A percentile compares a stretch with the other conserved stretches of the same genome.
These are phyloP conservation scores for Phoenix dactylifera DNA, from an alignment of 176 grass and related monocot species.

Conservation along the genomic window DNA sequence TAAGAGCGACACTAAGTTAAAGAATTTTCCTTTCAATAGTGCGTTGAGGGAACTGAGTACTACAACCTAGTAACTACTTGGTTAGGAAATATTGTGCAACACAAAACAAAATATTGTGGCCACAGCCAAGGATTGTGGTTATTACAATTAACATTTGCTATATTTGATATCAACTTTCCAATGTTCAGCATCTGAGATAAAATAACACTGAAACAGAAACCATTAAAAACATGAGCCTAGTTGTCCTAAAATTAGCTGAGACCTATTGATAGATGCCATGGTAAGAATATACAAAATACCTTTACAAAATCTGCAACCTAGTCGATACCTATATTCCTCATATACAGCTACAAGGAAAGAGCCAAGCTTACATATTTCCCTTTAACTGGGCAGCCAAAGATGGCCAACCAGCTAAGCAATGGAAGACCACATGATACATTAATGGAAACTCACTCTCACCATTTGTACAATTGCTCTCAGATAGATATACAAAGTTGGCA, in stretches of 20 bases:
- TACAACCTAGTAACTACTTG: too few species aligned
- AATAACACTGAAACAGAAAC: neutral
- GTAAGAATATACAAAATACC: constrained; percentile 51
- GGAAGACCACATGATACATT: constrained; percentile 24
- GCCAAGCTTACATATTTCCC: constrained; percentile 11
- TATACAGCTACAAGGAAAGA: constrained; percentile 27
- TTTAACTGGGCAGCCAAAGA: constrained; percentile 11
- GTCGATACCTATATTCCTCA: constrained; percentile 18
- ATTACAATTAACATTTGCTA: too few species aligned
- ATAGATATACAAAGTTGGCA: constrained; percentile 23
- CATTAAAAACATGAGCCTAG: neutral
- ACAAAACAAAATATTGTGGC: too few species aligned
- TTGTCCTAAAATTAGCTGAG: neutral
- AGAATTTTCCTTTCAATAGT: too few species aligned
- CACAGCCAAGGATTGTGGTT: too few species aligned
- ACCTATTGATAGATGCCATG: constrained; percentile 23
- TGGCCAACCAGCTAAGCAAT: neutral
- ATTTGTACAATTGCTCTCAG: constrained; percentile 36
- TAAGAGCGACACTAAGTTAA: too few species aligned
- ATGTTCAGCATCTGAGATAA: neutral
- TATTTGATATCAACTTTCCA: too few species aligned
- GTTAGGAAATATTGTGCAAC: too few species aligned
- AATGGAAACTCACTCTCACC: constrained; percentile 26
- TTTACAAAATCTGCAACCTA: constrained; percentile 43
- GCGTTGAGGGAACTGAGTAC: too few species aligned